Percentiles rank a stretch among this genome's conserved stretches.
These are phyloP conservation scores for Chlorella variabilis DNA, from an alignment of 163 green algal species.

Conservation along the genomic window DNA sequence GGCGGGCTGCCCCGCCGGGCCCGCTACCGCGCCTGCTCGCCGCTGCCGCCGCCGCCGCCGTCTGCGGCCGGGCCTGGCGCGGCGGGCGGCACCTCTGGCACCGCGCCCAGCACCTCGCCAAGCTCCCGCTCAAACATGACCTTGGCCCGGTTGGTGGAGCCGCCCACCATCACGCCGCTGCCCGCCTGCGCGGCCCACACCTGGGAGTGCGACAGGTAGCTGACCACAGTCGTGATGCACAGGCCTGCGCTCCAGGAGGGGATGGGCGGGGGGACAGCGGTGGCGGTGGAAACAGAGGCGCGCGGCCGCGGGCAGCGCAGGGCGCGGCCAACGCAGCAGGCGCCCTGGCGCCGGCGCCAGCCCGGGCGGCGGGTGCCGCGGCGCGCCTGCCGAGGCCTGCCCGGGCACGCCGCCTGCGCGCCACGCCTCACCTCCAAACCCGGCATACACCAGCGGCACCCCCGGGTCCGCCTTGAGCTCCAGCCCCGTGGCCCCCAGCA, in stretches of 20 bases:
- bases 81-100: conserved; percentile 67
- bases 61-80: conserved; percentile 8
- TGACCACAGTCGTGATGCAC: conserved; percentile 95
- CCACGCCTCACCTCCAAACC: conserved; percentile 63
- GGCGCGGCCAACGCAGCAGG: no score
- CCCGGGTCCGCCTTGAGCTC: conserved; percentile 96
- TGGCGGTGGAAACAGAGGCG: no score
- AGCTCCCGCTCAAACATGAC: conserved; percentile 88
- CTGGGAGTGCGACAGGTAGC: conserved; percentile 95
- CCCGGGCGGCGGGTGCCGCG: no score
- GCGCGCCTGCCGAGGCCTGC: no score
- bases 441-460: conserved; percentile 95
- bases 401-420: no score
- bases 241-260: conserved; percentile 60
- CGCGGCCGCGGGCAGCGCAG: no score
- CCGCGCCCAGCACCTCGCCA: conserved; percentile 66
- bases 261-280: no score
- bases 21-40: no score
- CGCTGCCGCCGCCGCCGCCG: conserved; percentile 1
- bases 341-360: no score
- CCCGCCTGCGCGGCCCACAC: conserved; percentile 91
- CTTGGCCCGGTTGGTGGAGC: conserved; percentile 87
- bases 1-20: neutral
- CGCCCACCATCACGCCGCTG: conserved; percentile 78
- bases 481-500: conserved; percentile 84